A percentile compares a stretch with the other conserved stretches of the same genome.
These are phyloP conservation scores for Alternaria brassicicola DNA, from an alignment of 2,329 filamentous ascomycete genomes.

Conservation along the genomic window DNA sequence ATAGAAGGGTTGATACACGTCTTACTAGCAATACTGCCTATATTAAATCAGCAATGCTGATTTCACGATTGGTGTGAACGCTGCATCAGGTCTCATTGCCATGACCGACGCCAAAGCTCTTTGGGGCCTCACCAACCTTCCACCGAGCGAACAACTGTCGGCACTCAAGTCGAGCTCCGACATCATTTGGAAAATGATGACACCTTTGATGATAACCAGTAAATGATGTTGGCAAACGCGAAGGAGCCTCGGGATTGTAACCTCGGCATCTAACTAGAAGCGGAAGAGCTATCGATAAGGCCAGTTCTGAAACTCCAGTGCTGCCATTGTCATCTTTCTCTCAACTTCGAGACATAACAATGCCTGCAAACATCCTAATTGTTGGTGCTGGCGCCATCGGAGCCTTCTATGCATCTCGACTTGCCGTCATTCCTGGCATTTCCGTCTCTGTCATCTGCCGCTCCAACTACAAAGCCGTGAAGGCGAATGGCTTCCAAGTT, in stretches of 20 bases:
- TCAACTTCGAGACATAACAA: constrained; percentile 6
- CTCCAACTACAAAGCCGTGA: constrained; percentile 72
- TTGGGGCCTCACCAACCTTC: not conserved
- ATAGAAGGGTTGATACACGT: no score
- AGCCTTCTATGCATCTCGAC: constrained; percentile 72
- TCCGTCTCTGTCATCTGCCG: constrained; percentile 73
- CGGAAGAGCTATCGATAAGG: constrained; percentile 12
- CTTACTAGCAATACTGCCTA: not conserved
- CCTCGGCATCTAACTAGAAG: constrained; percentile 8
- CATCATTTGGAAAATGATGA: constrained; percentile 19
- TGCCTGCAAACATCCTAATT: constrained; percentile 64
- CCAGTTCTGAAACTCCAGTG: not conserved
- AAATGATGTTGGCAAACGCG: not conserved
- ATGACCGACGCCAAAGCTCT: constrained; percentile 15
- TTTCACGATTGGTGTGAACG: constrained; percentile 20
- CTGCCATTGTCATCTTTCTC: not conserved
- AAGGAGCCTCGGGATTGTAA: not conserved
- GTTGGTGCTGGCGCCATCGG: constrained; percentile 74
- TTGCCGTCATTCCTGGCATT: constrained; percentile 64
- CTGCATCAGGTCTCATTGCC: constrained; percentile 8
- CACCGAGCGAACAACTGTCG: constrained; percentile 18
- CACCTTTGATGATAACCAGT: not conserved
- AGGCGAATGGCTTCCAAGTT: constrained; percentile 65
- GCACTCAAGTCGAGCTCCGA: constrained; percentile 21
- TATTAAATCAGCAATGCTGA: constrained; percentile 18